Percentiles rank a stretch among this genome's conserved stretches.
Evolutionary conservation across 441 rosid species (phyloP).

Genomic region (Populus hybrid): DNA sequence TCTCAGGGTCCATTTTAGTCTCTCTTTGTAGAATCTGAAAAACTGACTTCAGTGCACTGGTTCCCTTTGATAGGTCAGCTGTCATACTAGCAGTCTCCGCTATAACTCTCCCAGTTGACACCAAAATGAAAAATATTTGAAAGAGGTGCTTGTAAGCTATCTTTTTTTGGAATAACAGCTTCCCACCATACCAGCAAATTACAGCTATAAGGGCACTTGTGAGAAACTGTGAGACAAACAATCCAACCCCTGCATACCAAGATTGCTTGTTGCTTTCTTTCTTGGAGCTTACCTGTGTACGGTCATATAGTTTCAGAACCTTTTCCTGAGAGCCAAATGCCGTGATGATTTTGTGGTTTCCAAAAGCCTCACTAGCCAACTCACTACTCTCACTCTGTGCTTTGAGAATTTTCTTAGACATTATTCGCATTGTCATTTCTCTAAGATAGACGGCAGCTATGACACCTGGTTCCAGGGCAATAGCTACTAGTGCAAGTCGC

Average conservation of each 20-base stretch:
- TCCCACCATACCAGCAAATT: conserved; percentile 10
- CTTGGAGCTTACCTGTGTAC: conserved; percentile 11
- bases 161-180: neutral
- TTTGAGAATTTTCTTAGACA: conserved; percentile 10
- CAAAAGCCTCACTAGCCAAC: conserved; percentile 12
- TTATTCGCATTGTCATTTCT: neutral
- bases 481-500: conserved; percentile 9
- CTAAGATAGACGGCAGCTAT: conserved; percentile 6
- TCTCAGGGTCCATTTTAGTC: conserved; percentile 17
- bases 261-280: conserved; percentile 14
- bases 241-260: conserved; percentile 6
- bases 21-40: conserved; percentile 11
- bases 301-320: conserved; percentile 4
- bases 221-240: conserved; percentile 1
- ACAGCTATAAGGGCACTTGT: conserved; percentile 1
- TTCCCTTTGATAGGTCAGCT: conserved; percentile 23
- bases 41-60: conserved; percentile 15
- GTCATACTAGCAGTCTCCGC: conserved; percentile 30
- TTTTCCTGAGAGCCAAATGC: conserved; percentile 12
- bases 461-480: conserved; percentile 10
- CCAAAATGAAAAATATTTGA: conserved; percentile 19
- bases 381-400: conserved; percentile 10
- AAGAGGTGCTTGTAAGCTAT: conserved; percentile 13
- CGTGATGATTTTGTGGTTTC: conserved; percentile 12
- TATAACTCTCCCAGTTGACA: conserved; percentile 20